A percentile compares a stretch with the other conserved stretches of the same genome.
Evolutionary conservation across 495 filamentous ascomycete genomes (phyloP).

Genomic region (Bacidia rubella): DNA sequence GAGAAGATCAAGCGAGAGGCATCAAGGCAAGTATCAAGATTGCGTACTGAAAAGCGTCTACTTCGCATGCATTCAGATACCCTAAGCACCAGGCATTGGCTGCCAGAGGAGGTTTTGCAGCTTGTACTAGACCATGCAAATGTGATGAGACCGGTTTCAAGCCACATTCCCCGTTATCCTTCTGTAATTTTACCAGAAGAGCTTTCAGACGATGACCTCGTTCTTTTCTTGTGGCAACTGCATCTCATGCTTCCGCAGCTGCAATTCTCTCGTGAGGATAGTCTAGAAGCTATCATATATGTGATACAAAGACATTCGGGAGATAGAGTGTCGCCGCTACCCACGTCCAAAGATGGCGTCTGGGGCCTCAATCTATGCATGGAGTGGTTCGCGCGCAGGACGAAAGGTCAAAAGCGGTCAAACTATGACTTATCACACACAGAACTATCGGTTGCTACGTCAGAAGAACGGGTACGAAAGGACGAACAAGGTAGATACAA

Average conservation of each 20-base stretch:
- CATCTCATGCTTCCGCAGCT: constrained; percentile 51
- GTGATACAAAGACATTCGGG: constrained; percentile 38
- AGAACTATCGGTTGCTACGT: too few species aligned
- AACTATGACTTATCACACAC: background rate
- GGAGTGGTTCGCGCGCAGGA: constrained; percentile 72
- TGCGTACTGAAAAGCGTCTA: constrained; percentile 67
- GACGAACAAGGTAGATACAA: background rate
- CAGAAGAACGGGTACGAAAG: background rate
- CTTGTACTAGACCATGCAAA: constrained; percentile 9
- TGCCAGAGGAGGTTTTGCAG: constrained; percentile 66
- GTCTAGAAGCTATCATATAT: constrained; percentile 51
- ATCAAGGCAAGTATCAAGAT: constrained; percentile 50
- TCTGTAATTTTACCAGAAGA: too few species aligned
- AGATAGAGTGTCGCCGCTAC: constrained; percentile 32
- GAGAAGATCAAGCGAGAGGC: constrained; percentile 55
- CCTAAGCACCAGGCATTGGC: constrained; percentile 61
- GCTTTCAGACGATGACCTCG: constrained; percentile 54
- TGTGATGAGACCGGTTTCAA: background rate
- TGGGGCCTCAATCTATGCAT: constrained; percentile 82
- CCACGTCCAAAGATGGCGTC: constrained; percentile 46
- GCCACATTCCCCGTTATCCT: background rate
- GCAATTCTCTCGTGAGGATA: constrained; percentile 49
- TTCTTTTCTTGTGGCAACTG: constrained; percentile 67
- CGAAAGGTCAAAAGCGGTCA: constrained; percentile 39
- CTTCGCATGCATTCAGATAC: constrained; percentile 58